Percentiles rank a stretch among this genome's conserved stretches.
These are phyloP conservation scores for Diaporthe amygdali DNA, from an alignment of 2,329 filamentous ascomycete species.

Conservation along the genomic window DNA sequence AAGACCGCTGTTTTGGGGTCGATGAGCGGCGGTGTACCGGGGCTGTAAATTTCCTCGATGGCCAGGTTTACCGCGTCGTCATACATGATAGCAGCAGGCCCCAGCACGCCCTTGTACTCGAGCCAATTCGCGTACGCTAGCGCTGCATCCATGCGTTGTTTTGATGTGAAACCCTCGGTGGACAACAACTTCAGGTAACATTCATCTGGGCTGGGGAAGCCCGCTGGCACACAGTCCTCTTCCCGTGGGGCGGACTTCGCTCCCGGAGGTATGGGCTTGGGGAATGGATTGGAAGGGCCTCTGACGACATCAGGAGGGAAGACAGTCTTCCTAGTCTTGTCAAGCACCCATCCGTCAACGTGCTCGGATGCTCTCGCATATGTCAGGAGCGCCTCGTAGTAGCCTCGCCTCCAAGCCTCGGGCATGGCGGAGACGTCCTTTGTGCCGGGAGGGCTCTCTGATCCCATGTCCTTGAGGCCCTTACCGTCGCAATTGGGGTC, in stretches of 20 bases:
- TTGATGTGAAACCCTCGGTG: slow-evolving; percentile 77
- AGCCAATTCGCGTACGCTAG: slow-evolving; percentile 86
- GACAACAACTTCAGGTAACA: slow-evolving; percentile 85
- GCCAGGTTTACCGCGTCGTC: slow-evolving; percentile 79
- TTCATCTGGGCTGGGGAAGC: slow-evolving; percentile 73
- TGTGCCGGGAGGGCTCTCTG: slow-evolving; percentile 49
- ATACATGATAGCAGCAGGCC: slow-evolving; percentile 75
- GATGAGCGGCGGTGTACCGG: slow-evolving; percentile 49
- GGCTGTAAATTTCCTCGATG: slow-evolving; percentile 53
- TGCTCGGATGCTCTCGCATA: slow-evolving; percentile 79
- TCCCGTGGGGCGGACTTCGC: slow-evolving; percentile 70
- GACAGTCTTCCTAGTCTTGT: slow-evolving; percentile 68
- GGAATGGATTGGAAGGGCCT: slow-evolving; percentile 83
- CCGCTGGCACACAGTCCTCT: slow-evolving; percentile 70
- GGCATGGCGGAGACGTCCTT: slow-evolving; percentile 77
- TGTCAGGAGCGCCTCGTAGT: slow-evolving; percentile 82
- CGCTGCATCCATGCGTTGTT: slow-evolving; percentile 81
- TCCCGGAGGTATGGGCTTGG: slow-evolving; percentile 72
- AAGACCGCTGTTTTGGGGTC: slow-evolving; percentile 68
- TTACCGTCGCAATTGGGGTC: slow-evolving; percentile 71
- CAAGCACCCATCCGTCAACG: slow-evolving; percentile 78
- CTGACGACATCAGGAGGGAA: slow-evolving; percentile 77
- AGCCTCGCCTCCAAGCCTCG: slow-evolving; percentile 85
- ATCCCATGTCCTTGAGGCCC: slow-evolving; percentile 62
- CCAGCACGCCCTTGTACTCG: slow-evolving; percentile 72